A percentile compares a stretch with the other conserved stretches of the same genome.
Evolutionary conservation across 108 stramenopile genomes (phyloP).

Genomic region (Nitzschia sp.): DNA sequence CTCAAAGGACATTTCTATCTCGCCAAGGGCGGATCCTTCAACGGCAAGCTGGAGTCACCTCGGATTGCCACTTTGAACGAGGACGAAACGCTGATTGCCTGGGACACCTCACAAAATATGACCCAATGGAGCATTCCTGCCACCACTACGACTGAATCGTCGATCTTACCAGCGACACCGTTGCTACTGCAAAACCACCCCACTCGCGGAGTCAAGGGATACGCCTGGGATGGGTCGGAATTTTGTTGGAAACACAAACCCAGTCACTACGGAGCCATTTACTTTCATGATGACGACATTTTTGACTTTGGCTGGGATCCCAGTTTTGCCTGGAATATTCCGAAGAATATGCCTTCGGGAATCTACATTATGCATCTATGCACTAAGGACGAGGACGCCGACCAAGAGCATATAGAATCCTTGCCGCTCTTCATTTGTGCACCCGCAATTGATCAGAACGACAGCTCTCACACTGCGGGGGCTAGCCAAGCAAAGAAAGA

Average conservation of each 20-base stretch:
- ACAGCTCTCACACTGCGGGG: not conserved
- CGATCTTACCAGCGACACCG: not conserved
- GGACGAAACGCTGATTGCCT: not conserved
- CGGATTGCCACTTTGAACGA: not conserved
- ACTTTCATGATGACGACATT: conserved; percentile 33
- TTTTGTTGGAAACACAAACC: conserved; percentile 29
- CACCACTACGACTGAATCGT: no score
- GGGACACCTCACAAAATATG: conserved; percentile 1
- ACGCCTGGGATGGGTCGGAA: conserved; percentile 26
- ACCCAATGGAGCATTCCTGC: conserved; percentile 19
- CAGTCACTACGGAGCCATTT: conserved; percentile 31
- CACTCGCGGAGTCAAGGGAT: conserved; percentile 28
- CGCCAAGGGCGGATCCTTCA: conserved; percentile 24
- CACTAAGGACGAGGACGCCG: not conserved
- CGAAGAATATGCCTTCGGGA: conserved; percentile 21
- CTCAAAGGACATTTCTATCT: not conserved
- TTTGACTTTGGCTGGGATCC: conserved; percentile 24
- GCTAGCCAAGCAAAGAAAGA: not conserved
- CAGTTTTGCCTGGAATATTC: conserved; percentile 21
- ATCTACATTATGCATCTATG: conserved; percentile 21
- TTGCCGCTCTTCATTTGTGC: conserved; percentile 17
- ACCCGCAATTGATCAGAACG: not conserved
- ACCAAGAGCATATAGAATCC: not conserved
- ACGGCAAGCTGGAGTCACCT: conserved; percentile 25
- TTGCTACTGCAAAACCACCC: conserved; percentile 21